These are phyloP conservation scores for Lumnitzera littorea DNA, from an alignment of 345 rosid genomes.

Conservation along the genomic window DNA sequence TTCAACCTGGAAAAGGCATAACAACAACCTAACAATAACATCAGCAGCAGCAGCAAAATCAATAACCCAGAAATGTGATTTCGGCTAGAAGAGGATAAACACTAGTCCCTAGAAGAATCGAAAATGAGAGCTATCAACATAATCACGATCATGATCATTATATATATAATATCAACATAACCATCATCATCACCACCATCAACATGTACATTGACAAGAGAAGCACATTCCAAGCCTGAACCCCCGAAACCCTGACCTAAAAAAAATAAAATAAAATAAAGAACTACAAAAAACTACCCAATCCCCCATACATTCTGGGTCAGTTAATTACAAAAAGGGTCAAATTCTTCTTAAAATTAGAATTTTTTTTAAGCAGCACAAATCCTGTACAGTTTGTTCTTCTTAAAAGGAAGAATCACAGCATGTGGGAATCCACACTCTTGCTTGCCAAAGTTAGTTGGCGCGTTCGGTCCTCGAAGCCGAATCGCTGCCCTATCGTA, in stretches of 20 bases:
- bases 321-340: conserved; percentile 10
- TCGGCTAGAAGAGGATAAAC: too few species aligned
- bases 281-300: background rate
- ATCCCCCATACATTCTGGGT: background rate
- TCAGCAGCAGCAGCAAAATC: too few species aligned
- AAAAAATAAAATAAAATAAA: background rate
- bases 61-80: too few species aligned
- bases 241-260: background rate
- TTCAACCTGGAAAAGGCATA: too few species aligned
- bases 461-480: conserved; percentile 30
- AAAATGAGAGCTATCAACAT: too few species aligned
- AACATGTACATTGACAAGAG: background rate
- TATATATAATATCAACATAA: too few species aligned
- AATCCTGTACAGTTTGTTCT: conserved; percentile 24
- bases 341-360: background rate
- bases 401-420: conserved; percentile 18
- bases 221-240: background rate
- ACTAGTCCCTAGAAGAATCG: too few species aligned
- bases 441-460: conserved; percentile 25
- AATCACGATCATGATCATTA: too few species aligned
- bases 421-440: conserved; percentile 13
- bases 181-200: too few species aligned
- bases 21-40: too few species aligned
- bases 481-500: conserved; percentile 28
- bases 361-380: conserved; percentile 7